Base-by-base conservation (phyloP, 2,329 filamentous ascomycete species). In the Aspergillus sp. region DNA sequence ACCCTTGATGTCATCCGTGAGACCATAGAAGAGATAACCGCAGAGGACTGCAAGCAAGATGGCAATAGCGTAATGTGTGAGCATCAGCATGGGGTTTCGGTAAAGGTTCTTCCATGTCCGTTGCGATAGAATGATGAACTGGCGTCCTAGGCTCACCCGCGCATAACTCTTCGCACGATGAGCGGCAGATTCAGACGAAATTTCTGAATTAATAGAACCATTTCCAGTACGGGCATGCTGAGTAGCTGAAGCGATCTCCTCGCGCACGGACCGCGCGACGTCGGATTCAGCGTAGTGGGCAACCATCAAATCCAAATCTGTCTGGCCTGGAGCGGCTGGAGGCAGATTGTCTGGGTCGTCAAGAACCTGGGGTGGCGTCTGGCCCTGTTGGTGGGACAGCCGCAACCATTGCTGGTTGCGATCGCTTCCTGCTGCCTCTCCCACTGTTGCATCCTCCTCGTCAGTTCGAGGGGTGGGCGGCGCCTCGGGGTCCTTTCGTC, bases 21-120 rank as follows among this genome's bases (percentile, higher is more conserved):
- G 81, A 2, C 93, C 95, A 67, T 98, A 99, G 79, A 98, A 99
- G 12, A 99, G 83, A 75, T 90, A 98, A 3, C 95, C 95, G 2
- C 93, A 93, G 57, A 99, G 89, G 5, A 98, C 93, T 2, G 93
- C 95, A 5, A 99, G 84, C 0, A 98, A 78, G 59, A 99, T 98
- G 7, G 95, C 92, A 64, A 97, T 98, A 38, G 95, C 95, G 71
- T 98, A 99, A 76, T 99, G 95, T 0, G 93, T 97, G 57, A 99
- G 84, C 95, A 99, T 99, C 58, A 99, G 80, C 85, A 98, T 93
- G 1, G 95, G 95, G 73, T 99, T 97, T 56, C 95, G 88, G 79
- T 99, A 98, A 6, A 99, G 82, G 70, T 99, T 99, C 70, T 90
- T 92, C 93, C 93, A 99, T 0, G 95, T 99, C 45, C 95, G 86